Evolutionary conservation across 768 basidiomycete genomes (phyloP), one percentile per base, ranked within the genome.

Genomic region (Cyclocybe cylindracea): DNA sequence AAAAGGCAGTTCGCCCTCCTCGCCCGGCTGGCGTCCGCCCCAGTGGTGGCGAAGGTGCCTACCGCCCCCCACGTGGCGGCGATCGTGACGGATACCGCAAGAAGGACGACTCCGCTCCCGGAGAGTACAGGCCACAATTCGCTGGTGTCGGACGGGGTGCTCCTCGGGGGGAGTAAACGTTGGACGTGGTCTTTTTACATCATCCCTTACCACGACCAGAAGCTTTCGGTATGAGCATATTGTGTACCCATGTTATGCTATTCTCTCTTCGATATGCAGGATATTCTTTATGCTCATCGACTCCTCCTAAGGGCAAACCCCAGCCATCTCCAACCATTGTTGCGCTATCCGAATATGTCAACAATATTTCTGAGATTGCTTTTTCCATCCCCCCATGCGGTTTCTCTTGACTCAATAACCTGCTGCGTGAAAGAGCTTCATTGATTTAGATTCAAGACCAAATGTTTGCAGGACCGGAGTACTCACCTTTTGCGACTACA

Each of bases 71-170:
- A 61, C 91, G 95, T 57, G 66, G 63, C 39, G 85, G 85, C 39
- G 88, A 90, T 70, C 84, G 92, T 62, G 94, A 95, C 29, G 92
- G 90, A 64, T 97, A 97, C 83, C 80, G 89, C 66, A 92, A 91
- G 79, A 91, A 91, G 81, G 91, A 96, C 71, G 83, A 82, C 56
- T 88, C 87, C 67, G 92, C 91, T 29, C 88, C 90, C 51, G 89
- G 85, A 53, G 91, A 94, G 69, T 98, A 82, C 83, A 80, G 87
- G 72, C 94, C 96, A 59, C 82, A 87, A 65, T 97, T 90, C 68
- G 80, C 85, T 65, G 90, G 91, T 71, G 89, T 94, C 61, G 94
- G 94, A 50, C 85, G 94, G 63, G 94, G 94, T 73, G 86, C 79
- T 49, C 87, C 92, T 56, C 79, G 89, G 70, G 24, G 24, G 5